Evolutionary conservation across 768 basidiomycete species (phyloP).

Genomic region (Panellus pusillus): DNA sequence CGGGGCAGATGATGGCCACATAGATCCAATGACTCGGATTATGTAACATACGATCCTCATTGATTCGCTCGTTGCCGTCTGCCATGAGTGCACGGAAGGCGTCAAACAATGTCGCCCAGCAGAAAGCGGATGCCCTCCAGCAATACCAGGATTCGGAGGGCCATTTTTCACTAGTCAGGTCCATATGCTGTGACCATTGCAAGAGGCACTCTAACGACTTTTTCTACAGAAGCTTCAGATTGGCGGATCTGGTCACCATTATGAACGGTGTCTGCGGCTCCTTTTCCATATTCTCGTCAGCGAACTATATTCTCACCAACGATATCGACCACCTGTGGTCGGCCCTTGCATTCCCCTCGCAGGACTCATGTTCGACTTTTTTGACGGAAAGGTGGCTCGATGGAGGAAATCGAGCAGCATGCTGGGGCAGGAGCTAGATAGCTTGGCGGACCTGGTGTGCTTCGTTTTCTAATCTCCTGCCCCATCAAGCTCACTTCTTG

Average conservation of each 20-base stretch:
- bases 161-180: slow-evolving; percentile 98
- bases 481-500: slow-evolving; percentile 7
- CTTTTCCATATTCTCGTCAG: slow-evolving; percentile 92
- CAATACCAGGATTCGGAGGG: slow-evolving; percentile 89
- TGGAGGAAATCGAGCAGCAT: slow-evolving; percentile 96
- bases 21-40: neutral
- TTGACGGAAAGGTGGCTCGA: slow-evolving; percentile 96
- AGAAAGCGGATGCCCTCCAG: slow-evolving; percentile 53
- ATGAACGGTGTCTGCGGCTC: slow-evolving; percentile 99
- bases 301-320: slow-evolving; percentile 79
- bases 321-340: slow-evolving; percentile 81
- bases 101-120: slow-evolving; percentile 28
- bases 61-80: slow-evolving; percentile 1
- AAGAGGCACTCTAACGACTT: neutral
- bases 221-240: slow-evolving; percentile 81
- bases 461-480: slow-evolving; percentile 5
- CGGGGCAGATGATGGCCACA: slow-evolving; percentile 40
- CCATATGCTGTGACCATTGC: slow-evolving; percentile 21
- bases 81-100: slow-evolving; percentile 54
- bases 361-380: slow-evolving; percentile 95
- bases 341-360: slow-evolving; percentile 89
- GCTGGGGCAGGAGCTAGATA: slow-evolving; percentile 97
- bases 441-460: slow-evolving; percentile 89
- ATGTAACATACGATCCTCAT: neutral
- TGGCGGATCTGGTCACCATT: slow-evolving; percentile 97